phyloP scores from a whole-genome alignment of 257 asterid species.

The Vinca minor region DNA sequence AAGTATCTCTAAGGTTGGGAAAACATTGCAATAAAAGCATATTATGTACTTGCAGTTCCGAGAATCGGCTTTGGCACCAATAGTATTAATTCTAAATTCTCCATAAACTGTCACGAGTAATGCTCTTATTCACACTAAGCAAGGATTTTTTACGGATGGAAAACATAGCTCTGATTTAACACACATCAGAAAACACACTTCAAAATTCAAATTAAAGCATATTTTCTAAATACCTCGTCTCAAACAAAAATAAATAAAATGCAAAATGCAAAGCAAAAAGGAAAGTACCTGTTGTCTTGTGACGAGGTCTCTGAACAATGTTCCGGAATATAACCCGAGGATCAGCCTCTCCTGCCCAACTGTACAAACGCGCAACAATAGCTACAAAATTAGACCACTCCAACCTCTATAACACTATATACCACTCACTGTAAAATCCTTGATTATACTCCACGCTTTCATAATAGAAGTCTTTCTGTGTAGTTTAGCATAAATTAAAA shows the following conservation, averaged over 20 bases:
- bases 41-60: background rate
- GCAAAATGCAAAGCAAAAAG: background rate
- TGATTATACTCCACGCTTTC: no score
- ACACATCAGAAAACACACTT: background rate
- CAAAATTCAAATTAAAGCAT: background rate
- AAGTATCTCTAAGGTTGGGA: background rate
- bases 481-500: background rate
- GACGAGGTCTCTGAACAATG: conserved; percentile 98
- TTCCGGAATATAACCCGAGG: conserved; percentile 92
- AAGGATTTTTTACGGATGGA: background rate
- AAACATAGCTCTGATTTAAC: background rate
- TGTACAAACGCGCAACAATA: conserved; percentile 19
- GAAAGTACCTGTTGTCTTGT: conserved; percentile 70
- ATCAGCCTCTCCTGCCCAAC: conserved; percentile 94
- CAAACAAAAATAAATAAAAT: background rate
- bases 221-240: background rate
- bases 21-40: background rate
- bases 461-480: no score
- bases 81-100: background rate
- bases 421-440: no score
- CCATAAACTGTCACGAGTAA: background rate
- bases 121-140: background rate
- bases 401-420: no score
- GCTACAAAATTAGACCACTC: background rate
- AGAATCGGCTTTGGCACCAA: background rate